Percentiles rank a stretch among this genome's conserved stretches.
Evolutionary conservation across 1,284 basidiomycete species (phyloP).

Genomic region (Tilletiopsis washingtonensis): DNA sequence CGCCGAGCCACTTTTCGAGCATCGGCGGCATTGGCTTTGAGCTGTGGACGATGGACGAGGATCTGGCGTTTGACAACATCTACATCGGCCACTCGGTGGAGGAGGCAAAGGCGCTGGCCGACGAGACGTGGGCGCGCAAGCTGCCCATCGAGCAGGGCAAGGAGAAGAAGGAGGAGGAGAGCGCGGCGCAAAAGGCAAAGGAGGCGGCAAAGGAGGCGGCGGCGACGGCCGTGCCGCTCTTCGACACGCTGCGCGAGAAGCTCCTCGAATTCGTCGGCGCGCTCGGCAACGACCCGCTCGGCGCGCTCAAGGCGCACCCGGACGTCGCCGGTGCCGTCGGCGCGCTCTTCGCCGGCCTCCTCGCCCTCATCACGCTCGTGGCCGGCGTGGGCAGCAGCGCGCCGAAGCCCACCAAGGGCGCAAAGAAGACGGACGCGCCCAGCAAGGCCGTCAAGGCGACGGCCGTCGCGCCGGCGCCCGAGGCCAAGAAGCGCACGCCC

Average conservation of each 20-base stretch:
- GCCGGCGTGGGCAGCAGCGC: conserved; percentile 13
- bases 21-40: conserved; percentile 45
- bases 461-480: conserved; percentile 4
- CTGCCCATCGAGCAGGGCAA: conserved; percentile 37
- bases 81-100: conserved; percentile 41
- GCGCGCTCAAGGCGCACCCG: conserved; percentile 36
- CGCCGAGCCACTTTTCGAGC: conserved; percentile 66
- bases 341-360: conserved; percentile 27
- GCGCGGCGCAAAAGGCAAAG: conserved; percentile 1
- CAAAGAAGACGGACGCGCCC: conserved; percentile 10
- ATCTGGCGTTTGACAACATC: conserved; percentile 47
- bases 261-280: conserved; percentile 16
- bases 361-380: conserved; percentile 31
- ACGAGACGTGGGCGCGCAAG: conserved; percentile 40
- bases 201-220: conserved; percentile 12
- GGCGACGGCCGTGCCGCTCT: conserved; percentile 11
- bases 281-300: conserved; percentile 27
- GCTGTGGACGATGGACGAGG: conserved; percentile 46
- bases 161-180: conserved; percentile 23
- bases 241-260: not conserved
- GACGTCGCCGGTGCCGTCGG: conserved; percentile 33
- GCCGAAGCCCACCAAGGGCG: not conserved
- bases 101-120: conserved; percentile 34
- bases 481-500: conserved; percentile 7
- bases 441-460: conserved; percentile 8